Base-by-base conservation (phyloP, 768 basidiomycete species). In the Termitomyces sp. region DNA sequence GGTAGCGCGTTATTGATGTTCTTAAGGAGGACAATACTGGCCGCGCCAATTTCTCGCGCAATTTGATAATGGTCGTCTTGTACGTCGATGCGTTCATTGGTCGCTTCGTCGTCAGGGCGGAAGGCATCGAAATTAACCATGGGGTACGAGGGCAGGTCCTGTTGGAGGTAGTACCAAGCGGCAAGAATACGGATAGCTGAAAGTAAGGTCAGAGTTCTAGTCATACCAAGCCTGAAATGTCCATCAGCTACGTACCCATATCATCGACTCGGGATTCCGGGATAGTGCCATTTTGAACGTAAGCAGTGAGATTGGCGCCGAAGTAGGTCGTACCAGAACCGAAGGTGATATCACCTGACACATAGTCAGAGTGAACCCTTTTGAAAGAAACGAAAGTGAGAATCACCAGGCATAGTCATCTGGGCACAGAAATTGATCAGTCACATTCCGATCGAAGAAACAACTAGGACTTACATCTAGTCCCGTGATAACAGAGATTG, bases 1-100 rank as follows among this genome's bases (percentile, higher is more conserved):
- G 93, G 84, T 62, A 92, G 70, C 38, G 77, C 81, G 4, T 76
- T 77, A 15, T 76, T 70, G 28, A 75, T 75, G 68, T 94, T 94
- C 80, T 93, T 93, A 64, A 94, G 75, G 32, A 94, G 76, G 15
- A 92, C 88, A 0, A 84, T 86, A 56, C 88, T 87, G 0, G 90
- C 87, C 0, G 88, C 81, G 18, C 88, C 92, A 50, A 95, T 85
- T 68, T 90, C 78, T 36, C 89, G 80, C 22, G 93, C 88, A 39
- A 92, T 67, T 65, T 79, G 75, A 65, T 76, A 79, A 65, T 94
- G 91, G 68, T 91, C 83, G 20, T 70, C 86, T 68, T 89, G 86
- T 0, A 91, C 91, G 67, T 89, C 84, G 22, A 90, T 72, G 60
- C 83, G 87, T 59, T 77, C 73, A 72, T 89, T 90, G 42, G 79